phyloP scores from a whole-genome alignment of 192 early-diverging fungal species.

The Coemansia sp. region DNA sequence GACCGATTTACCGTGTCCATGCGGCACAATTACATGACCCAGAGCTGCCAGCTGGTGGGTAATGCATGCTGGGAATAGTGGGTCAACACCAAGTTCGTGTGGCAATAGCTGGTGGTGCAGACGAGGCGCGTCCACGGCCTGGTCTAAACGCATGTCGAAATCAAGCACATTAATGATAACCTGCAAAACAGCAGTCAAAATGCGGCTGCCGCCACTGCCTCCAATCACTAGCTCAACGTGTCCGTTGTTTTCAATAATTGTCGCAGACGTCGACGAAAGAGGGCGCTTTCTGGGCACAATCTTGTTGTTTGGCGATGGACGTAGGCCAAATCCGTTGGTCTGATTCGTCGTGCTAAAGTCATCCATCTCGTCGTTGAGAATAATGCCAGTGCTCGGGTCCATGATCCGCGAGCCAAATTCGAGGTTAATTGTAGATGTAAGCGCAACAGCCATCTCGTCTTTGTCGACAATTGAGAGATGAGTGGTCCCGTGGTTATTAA shows the following conservation, averaged over 20 bases:
- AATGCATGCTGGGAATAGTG: slow-evolving; percentile 34
- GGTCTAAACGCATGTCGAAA: slow-evolving; percentile 62
- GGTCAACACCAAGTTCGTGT: slow-evolving; percentile 59
- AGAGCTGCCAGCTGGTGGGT: slow-evolving; percentile 34
- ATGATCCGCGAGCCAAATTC: slow-evolving; percentile 86
- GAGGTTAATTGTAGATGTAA: slow-evolving; percentile 90
- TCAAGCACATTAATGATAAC: slow-evolving; percentile 75
- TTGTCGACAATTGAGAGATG: slow-evolving; percentile 81
- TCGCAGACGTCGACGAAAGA: slow-evolving; percentile 60
- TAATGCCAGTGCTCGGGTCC: slow-evolving; percentile 82
- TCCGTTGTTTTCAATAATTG: slow-evolving; percentile 41
- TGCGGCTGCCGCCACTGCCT: slow-evolving; percentile 86
- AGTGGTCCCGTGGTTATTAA: slow-evolving; percentile 86
- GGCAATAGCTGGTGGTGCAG: slow-evolving; percentile 93
- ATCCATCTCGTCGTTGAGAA: slow-evolving; percentile 96
- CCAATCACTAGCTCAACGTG: slow-evolving; percentile 74
- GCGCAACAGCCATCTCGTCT: slow-evolving; percentile 72
- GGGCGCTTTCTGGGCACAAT: slow-evolving; percentile 82
- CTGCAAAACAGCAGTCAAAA: slow-evolving; percentile 76
- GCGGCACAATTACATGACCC: slow-evolving; percentile 50
- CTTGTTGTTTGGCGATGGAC: slow-evolving; percentile 80
- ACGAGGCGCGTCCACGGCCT: slow-evolving; percentile 73
- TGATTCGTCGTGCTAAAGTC: slow-evolving; percentile 82
- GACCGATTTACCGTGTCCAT: slow-evolving; percentile 47
- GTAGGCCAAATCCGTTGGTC: slow-evolving; percentile 75